Percentiles rank a stretch among this genome's conserved stretches.
Conservation (phyloP, 148 eudicot genomes). For the Camellia lanceoleosa region DNA sequence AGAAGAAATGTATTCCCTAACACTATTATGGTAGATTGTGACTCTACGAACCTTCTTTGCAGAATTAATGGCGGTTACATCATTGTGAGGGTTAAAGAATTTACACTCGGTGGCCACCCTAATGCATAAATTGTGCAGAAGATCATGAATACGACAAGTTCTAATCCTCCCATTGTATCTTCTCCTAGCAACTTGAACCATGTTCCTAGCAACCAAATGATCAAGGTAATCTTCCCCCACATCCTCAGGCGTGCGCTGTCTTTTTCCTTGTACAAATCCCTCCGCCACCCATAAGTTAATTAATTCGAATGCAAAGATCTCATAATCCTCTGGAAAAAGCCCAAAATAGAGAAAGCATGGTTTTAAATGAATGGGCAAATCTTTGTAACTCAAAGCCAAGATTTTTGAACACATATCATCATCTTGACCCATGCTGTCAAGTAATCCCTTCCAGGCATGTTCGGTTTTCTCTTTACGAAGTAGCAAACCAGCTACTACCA, state of each 20-base stretch:
- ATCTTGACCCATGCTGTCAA: background rate
- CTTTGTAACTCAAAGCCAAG: slow-evolving; percentile 8
- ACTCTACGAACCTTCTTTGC: slow-evolving; percentile 11
- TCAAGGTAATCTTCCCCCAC: slow-evolving; percentile 13
- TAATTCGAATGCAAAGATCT: slow-evolving; percentile 6
- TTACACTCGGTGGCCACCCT: background rate
- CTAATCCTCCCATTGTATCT: slow-evolving; percentile 7
- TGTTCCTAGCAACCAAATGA: slow-evolving; percentile 14
- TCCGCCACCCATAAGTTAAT: slow-evolving; percentile 18
- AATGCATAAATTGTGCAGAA: slow-evolving; percentile 14
- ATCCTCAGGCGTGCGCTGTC: background rate
- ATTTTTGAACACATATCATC: background rate
- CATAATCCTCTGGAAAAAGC: slow-evolving; percentile 13
- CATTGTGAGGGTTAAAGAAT: background rate
- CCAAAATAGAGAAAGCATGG: slow-evolving; percentile 25
- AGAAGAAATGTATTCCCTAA: background rate
- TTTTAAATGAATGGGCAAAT: slow-evolving; percentile 10
- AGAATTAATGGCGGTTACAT: background rate
- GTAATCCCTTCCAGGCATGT: slow-evolving; percentile 5
- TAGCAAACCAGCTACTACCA: slow-evolving; percentile 9
- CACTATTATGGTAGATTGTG: background rate
- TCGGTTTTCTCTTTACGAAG: background rate
- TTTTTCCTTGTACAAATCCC: slow-evolving; percentile 2
- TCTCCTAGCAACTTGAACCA: slow-evolving; percentile 16
- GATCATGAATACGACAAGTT: slow-evolving; percentile 26